A percentile compares a stretch with the other conserved stretches of the same genome.
Conservation (phyloP, 2,329 filamentous ascomycete species). For the Colletotrichum endophyticum region DNA sequence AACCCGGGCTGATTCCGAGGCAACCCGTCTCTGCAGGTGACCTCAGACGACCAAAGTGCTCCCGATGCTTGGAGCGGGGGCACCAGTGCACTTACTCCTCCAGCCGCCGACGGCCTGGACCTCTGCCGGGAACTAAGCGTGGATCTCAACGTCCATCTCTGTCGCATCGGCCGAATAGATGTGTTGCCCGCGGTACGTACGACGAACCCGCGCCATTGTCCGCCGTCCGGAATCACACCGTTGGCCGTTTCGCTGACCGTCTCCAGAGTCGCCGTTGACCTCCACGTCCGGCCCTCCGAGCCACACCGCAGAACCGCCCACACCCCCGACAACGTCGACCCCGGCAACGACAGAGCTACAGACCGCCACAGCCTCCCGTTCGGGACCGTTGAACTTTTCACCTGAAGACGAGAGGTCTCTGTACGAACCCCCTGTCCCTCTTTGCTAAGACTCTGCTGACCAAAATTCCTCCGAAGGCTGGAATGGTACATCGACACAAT, state of each 20-base stretch:
- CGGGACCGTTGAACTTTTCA: neutral
- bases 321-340: neutral
- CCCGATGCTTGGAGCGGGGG: neutral
- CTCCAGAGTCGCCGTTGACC: neutral
- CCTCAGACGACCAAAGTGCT: neutral
- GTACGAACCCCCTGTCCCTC: neutral
- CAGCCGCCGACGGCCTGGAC: slow-evolving; percentile 16
- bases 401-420: neutral
- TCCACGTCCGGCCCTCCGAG: neutral
- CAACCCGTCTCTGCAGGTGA: neutral
- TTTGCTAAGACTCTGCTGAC: neutral
- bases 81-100: slow-evolving; percentile 13
- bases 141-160: neutral
- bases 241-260: neutral
- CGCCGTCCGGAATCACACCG: neutral
- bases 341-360: neutral
- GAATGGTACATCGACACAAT: neutral
- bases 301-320: neutral
- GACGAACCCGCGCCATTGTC: neutral
- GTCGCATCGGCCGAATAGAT: neutral
- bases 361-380: neutral
- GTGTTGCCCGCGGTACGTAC: neutral
- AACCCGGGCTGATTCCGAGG: neutral
- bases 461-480: neutral
- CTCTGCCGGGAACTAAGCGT: neutral